These are phyloP conservation scores for Litchi chinensis DNA, from an alignment of 345 rosid species.

Conservation along the genomic window DNA sequence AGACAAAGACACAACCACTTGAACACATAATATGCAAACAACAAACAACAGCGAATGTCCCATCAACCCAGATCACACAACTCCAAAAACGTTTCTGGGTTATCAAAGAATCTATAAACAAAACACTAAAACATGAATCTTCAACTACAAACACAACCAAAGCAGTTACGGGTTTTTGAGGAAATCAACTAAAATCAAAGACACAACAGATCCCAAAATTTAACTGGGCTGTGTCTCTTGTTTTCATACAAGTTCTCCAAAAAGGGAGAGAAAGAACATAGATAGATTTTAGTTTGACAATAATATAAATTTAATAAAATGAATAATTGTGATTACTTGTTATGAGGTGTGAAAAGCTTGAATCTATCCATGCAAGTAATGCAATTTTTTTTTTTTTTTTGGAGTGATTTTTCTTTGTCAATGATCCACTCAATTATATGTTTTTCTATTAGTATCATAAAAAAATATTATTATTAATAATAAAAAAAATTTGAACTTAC, in stretches of 20 bases:
- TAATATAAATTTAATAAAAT: not conserved
- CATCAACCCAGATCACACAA: conserved; percentile 45
- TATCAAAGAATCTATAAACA: conserved; percentile 9
- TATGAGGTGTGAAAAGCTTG: conserved; percentile 20
- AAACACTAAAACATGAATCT: conserved; percentile 8
- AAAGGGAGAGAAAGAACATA: not conserved
- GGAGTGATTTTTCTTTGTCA: not conserved
- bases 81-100: conserved; percentile 24
- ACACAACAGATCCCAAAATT: conserved; percentile 23
- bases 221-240: conserved; percentile 11
- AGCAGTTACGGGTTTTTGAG: conserved; percentile 7
- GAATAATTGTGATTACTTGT: conserved; percentile 23
- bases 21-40: conserved; percentile 29
- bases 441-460: too few species aligned
- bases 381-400: too few species aligned
- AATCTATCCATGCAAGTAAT: too few species aligned
- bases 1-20: conserved; percentile 29
- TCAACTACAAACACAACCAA: not conserved
- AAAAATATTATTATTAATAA: too few species aligned
- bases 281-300: not conserved
- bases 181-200: not conserved
- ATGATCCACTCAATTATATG: not conserved
- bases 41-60: conserved; percentile 25
- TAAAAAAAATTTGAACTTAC: too few species aligned
- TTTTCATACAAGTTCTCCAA: not conserved